Percentiles rank a stretch among this genome's conserved stretches.
These are phyloP conservation scores for Sanguinoderma infundibulare DNA, from an alignment of 1,284 basidiomycete species.

Conservation along the genomic window DNA sequence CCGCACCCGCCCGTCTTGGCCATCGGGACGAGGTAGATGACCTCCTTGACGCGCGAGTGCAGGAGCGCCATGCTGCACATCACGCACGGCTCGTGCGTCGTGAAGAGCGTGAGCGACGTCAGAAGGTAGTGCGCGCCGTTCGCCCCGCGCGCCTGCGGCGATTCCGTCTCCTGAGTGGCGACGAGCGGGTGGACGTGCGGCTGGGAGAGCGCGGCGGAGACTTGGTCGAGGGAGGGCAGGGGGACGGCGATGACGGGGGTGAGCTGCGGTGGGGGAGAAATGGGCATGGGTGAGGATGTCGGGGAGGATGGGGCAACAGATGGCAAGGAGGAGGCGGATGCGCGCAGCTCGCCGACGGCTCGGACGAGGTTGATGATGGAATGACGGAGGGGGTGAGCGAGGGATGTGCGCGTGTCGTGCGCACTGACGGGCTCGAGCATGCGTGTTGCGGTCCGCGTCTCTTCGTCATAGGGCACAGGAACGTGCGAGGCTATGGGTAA, in stretches of 20 bases:
- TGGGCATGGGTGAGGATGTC: neutral
- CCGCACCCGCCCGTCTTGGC: constrained; percentile 77
- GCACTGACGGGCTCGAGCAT: constrained; percentile 54
- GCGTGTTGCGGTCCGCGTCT: constrained; percentile 33
- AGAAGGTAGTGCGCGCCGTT: constrained; percentile 87
- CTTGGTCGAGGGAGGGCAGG: constrained; percentile 1
- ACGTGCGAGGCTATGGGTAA: constrained; percentile 81
- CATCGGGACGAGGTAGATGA: constrained; percentile 79
- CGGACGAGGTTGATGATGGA: constrained; percentile 81
- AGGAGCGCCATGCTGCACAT: constrained; percentile 96
- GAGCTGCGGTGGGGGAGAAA: constrained; percentile 7
- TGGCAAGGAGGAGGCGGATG: constrained; percentile 24
- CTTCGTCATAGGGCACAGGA: constrained; percentile 59
- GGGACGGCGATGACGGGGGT: constrained; percentile 7
- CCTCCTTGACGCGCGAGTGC: constrained; percentile 88
- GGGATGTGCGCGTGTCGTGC: constrained; percentile 71
- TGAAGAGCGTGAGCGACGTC: constrained; percentile 82
- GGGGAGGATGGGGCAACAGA: constrained; percentile 8
- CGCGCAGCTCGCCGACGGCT: constrained; percentile 62
- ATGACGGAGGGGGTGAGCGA: constrained; percentile 81
- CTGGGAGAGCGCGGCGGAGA: constrained; percentile 6
- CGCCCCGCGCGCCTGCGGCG: constrained; percentile 26
- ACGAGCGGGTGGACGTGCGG: constrained; percentile 1
- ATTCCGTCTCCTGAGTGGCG: neutral
- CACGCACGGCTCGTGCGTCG: constrained; percentile 93